Conservation (phyloP, 768 basidiomycete species). For the Erythrobasidium yunnanense region DNA sequence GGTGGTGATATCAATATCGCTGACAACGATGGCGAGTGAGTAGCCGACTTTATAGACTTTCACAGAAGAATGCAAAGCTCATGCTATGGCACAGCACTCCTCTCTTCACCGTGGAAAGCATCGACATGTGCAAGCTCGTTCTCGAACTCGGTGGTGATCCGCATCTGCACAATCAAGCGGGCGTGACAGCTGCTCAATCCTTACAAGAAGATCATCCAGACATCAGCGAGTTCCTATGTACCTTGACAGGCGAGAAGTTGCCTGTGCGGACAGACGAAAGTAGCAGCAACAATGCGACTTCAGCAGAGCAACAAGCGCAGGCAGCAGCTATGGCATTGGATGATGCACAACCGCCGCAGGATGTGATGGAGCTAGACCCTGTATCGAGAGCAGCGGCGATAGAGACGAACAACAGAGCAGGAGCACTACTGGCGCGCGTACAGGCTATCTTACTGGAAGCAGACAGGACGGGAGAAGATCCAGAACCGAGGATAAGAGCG, state of each 20-base stretch:
- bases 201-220: conserved; percentile 38
- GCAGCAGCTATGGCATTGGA: conserved; percentile 1
- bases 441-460: conserved; percentile 41
- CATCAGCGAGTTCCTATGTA: conserved; percentile 36
- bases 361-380: conserved; percentile 22
- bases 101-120: conserved; percentile 43
- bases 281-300: background rate
- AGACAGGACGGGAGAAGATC: conserved; percentile 34
- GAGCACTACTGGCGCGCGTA: conserved; percentile 39
- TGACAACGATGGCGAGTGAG: conserved; percentile 46
- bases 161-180: conserved; percentile 40
- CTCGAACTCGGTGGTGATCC: conserved; percentile 43
- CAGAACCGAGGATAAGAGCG: conserved; percentile 40
- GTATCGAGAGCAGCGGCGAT: conserved; percentile 6
- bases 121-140: conserved; percentile 41
- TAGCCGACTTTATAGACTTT: background rate
- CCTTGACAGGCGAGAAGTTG: conserved; percentile 33
- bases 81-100: conserved; percentile 37
- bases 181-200: conserved; percentile 39
- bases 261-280: background rate
- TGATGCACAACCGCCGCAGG: conserved; percentile 34
- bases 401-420: conserved; percentile 13
- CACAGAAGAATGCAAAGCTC: background rate
- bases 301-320: conserved; percentile 18
- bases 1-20: conserved; percentile 45